A percentile compares a stretch with the other conserved stretches of the same genome.
Evolutionary conservation across 106 monocot genomes (phyloP).

Genomic region (Dactylorhiza incarnata): DNA sequence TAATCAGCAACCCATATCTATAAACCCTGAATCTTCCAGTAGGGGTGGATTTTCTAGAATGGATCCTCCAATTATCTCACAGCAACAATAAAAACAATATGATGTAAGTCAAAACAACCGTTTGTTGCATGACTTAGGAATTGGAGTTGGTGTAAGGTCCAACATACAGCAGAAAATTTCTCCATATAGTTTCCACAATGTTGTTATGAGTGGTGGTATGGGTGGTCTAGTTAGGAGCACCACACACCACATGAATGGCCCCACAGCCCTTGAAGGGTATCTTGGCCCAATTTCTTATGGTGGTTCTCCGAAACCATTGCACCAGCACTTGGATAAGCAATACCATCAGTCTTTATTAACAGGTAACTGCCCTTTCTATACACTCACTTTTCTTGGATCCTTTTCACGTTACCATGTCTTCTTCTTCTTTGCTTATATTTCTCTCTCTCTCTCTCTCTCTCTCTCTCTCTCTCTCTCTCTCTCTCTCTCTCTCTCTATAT

Average conservation of each 20-base stretch:
- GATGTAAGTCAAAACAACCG: slow-evolving; percentile 47
- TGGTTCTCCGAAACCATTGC: slow-evolving; percentile 41
- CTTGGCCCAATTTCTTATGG: slow-evolving; percentile 31
- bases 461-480: no score
- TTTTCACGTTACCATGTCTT: not conserved
- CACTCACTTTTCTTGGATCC: not conserved
- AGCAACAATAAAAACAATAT: slow-evolving; percentile 59
- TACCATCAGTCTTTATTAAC: slow-evolving; percentile 43
- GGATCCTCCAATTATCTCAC: slow-evolving; percentile 42
- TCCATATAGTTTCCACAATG: slow-evolving; percentile 55
- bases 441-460: no score
- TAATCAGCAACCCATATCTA: slow-evolving; percentile 35
- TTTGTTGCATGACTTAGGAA: slow-evolving; percentile 44
- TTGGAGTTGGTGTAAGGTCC: slow-evolving; percentile 31
- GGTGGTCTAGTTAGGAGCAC: slow-evolving; percentile 38
- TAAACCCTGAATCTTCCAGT: slow-evolving; percentile 36
- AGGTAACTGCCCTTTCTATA: slow-evolving; percentile 28
- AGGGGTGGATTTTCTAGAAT: slow-evolving; percentile 35
- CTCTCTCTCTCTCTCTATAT: not conserved
- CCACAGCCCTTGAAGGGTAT: slow-evolving; percentile 43
- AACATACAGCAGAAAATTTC: slow-evolving; percentile 55
- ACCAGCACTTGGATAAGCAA: slow-evolving; percentile 45
- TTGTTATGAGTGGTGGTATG: slow-evolving; percentile 40
- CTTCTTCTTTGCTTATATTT: not conserved
- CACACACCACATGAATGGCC: slow-evolving; percentile 33